Base-by-base conservation (phyloP, 2,329 filamentous ascomycete genomes). In the Pseudocercospora musae region DNA sequence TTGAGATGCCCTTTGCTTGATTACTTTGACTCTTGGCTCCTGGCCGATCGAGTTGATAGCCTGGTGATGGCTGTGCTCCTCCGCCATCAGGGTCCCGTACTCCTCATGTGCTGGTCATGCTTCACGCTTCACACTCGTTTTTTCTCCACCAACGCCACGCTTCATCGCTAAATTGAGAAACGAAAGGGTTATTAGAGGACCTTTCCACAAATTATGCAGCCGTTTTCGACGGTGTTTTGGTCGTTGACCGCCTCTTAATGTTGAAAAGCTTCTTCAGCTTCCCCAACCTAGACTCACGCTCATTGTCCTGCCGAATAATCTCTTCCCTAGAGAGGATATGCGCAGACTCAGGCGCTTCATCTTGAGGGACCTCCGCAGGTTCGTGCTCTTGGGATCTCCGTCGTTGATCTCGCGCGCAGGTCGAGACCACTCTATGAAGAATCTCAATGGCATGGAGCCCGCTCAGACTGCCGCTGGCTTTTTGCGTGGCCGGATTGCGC, bases 181-280 rank as follows among this genome's bases (percentile, higher is more conserved):
- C 2, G 2, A 27, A 9, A 25, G 3, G 48, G 4, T 23, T 2
- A 6, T 7, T 10, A 31, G 29, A 31, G 10, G 29, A 31, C 29
- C 29, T 31, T 31, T 10, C 1, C 29, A 10, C 1, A n/a, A 4
- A 54, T 58, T 37, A 64, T 29, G 23, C 31, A 13, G 59, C 59
- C 20, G 37, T 58, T 21, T 58, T 55, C 9, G 55, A 37, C 9
- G 64, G 29, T 15, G 60, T 60, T 20, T 63, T 64, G 15, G 46
- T 55, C 29, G 67, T 69, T 15, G 68, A 62, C 27, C 64, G 65
- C 2, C 71, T 52, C 65, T 74, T 75, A 55, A 75, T 71, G 8
- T 66, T 73, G 62, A 76, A 71, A 33, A 75, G 65, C 31, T 67
- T 74, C 66, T 75, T 77, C 62, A 77, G 54, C 60, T 70, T 73